Evolutionary conservation across 768 basidiomycete genomes (phyloP), one percentile per base, ranked within the genome.

Genomic region (Boletus rubroflammeus): DNA sequence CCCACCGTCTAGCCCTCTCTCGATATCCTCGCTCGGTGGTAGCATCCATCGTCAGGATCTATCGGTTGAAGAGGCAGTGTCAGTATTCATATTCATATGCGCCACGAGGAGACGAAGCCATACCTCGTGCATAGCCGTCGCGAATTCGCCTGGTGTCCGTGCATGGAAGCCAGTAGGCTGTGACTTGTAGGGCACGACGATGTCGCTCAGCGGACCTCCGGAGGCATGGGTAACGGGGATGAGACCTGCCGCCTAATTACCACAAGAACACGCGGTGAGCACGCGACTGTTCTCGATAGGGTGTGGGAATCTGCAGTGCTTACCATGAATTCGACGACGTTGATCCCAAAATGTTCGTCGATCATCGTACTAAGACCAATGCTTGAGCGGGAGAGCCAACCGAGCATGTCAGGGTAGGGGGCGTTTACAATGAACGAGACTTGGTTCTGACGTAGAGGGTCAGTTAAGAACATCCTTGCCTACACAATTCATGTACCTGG

Each of bases 271-370:
- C 38, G 58, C 35, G 34, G 41, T 57, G 15, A 61, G 54, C 57
- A 59, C 47, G 55, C 51, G 61, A 40, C 36, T 5, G 32, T 29
- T 54, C 10, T 36, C n/a, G 9, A 34, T 4, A n/a, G 32, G 35
- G 8, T 29, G 40, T 10, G 44, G 19, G 48, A 54, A 29, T 58
- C 7, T 21, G 45, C 46, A 54, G 59, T 21, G 69, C 81, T 59
- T 46, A 90, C 95, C 95, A 98, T 96, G 62, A 90, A 96, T 69
- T 99, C 96, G 8, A 99, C 96, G 35, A 99, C 80, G 62, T 94
- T 97, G 68, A 99, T 98, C 3, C 97, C 96, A 58, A 98, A 99
- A 68, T 99, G 96, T 70, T 99, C 96, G 65, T 98, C 94, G 0
- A 93, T 81, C 96, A 99, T 99, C 14, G 96, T 97, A 65, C 91